Base-by-base conservation (phyloP, 495 filamentous ascomycete genomes). In the Tuber borchii region DNA sequence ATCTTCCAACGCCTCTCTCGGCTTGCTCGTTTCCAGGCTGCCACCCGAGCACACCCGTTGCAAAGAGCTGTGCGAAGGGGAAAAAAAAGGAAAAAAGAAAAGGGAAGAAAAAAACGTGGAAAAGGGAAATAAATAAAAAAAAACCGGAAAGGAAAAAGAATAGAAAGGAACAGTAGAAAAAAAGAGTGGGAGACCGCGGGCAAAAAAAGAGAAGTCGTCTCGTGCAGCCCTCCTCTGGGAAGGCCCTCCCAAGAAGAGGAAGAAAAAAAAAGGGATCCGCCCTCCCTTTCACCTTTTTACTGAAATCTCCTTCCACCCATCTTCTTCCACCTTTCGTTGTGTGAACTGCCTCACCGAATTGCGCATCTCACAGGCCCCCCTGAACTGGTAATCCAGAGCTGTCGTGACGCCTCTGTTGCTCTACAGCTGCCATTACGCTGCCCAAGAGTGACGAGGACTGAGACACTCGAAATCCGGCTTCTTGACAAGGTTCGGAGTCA, bases 271-370 rank as follows among this genome's bases (percentile, higher is more conserved):
- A 71, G 69, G 72, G 77, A 79, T 79, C 76, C 77, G 40, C 68
- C 75, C 74, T 78, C 78, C 73, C 74, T 69, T 69, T 78, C 73
- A 72, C 70, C 61, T 48, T 75, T 69, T 65, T 65, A 34, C 75
- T 74, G 76, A 76, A 76, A 77, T 71, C 71, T 70, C 76, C 61
- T 78, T 73, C 76, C 19, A 42, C 72, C 69, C 72, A 43, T 48
- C 72, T 74, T 72, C 44, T 70, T 51, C 69, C 61, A 69, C 65
- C 65, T 70, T 40, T 43, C 77, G 71, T 75, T 71, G 51, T 69
- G 76, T 79, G 61, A 75, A 79, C 73, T 79, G 65, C 78, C 70
- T 65, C 73, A 77, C 78, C 78, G 78, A 79, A 79, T 79, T 79
- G 77, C 77, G 78, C 70, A 79, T 79, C 51, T 77, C 73, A 79